Percentiles rank a stretch among this genome's conserved stretches.
Evolutionary conservation across 805 yeast species (phyloP).

Genomic region (Priceomyces medius): DNA sequence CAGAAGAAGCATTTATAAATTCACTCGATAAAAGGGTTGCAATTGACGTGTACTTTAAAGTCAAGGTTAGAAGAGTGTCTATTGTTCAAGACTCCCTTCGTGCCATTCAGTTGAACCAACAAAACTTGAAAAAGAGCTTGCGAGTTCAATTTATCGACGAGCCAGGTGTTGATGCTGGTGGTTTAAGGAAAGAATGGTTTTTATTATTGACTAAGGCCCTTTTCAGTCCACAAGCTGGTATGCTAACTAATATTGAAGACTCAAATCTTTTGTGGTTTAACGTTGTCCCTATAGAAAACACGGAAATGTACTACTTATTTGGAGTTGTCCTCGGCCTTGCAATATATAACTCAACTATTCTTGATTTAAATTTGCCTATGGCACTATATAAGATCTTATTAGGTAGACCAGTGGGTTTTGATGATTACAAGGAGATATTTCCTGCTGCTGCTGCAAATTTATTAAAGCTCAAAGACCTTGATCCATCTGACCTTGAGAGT

Average conservation of each 20-base stretch:
- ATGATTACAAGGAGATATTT: constrained; percentile 65
- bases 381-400: constrained; percentile 75
- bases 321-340: constrained; percentile 91
- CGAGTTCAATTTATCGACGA: constrained; percentile 81
- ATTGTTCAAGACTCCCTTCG: constrained; percentile 75
- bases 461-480: constrained; percentile 25
- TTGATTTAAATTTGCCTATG: constrained; percentile 75
- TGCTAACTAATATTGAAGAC: constrained; percentile 65
- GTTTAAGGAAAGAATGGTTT: constrained; percentile 93
- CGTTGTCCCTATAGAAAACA: constrained; percentile 40
- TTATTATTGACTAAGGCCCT: constrained; percentile 65
- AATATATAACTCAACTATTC: constrained; percentile 81
- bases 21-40: constrained; percentile 63
- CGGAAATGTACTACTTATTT: constrained; percentile 66
- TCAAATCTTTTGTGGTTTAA: constrained; percentile 79
- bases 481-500: constrained; percentile 33
- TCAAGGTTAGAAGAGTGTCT: constrained; percentile 64
- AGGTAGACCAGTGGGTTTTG: constrained; percentile 50
- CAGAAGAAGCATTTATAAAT: constrained; percentile 83
- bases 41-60: constrained; percentile 65
- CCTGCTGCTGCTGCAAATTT: constrained; percentile 58
- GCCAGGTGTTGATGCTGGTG: constrained; percentile 96
- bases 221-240: constrained; percentile 65
- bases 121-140: constrained; percentile 69
- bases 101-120: constrained; percentile 52